Evolutionary conservation across 768 basidiomycete species (phyloP), one percentile per base, ranked within the genome.

Genomic region (Kwoniella pini): DNA sequence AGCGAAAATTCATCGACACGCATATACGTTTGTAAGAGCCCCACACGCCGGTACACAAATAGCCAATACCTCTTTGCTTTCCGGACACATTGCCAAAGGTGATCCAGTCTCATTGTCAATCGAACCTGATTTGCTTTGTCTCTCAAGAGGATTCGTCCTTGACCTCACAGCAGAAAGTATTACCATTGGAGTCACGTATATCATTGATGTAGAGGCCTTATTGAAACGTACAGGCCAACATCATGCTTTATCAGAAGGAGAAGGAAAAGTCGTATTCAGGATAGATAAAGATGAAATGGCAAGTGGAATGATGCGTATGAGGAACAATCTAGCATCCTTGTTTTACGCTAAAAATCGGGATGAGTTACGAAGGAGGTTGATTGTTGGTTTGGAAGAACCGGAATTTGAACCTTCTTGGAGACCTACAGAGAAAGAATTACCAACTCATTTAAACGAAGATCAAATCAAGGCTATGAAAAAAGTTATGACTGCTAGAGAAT

Each of bases 261-360:
- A 53, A 13, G 33, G 60, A 2, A 57, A 69, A 31, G 67, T 77
- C 62, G 83, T 79, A 22, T 99, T 92, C 80, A 85, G 95, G 15
- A 85, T 99, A 58, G 96, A 98, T 81, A 92, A 87, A 71, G 96
- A 98, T 74, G 96, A 98, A 76, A 79, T 97, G 49, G 85, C 86
- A 4, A 84, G 86, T 6, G 91, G 93, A 0, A 88, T 98, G 86
- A 85, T 86, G 40, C 84, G 91, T 19, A 87, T 99, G 73, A 84
- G 96, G 9, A 87, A 91, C 65, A 98, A 96, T 69, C 85, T 98
- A 43, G 88, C 93, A 0, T 87, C 87, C 55, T 71, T 98, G 10
- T 98, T 97, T 79, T 91, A 90, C 70, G 85, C 83, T 0, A 84
- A 87, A 15, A 89, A 87, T 2, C 68, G 77, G 12, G 90, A 95